These are phyloP conservation scores for Podaxis pistillaris DNA, from an alignment of 768 basidiomycete species.

Conservation along the genomic window DNA sequence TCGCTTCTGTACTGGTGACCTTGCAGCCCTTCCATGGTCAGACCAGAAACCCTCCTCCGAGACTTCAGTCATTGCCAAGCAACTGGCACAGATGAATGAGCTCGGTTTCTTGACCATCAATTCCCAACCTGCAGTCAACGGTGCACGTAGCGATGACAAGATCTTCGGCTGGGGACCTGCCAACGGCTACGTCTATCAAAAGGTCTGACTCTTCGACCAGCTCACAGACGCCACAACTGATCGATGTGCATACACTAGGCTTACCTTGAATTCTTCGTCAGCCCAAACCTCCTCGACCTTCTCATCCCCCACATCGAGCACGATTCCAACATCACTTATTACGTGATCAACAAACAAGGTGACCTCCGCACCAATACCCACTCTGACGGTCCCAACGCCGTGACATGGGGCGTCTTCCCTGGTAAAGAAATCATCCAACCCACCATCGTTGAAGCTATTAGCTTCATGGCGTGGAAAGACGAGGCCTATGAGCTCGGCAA, in stretches of 20 bases:
- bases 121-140: slow-evolving; percentile 94
- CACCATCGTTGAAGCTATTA: slow-evolving; percentile 94
- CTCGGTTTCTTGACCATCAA: slow-evolving; percentile 96
- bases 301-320: slow-evolving; percentile 82
- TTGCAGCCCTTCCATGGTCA: slow-evolving; percentile 90
- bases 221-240: neutral
- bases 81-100: slow-evolving; percentile 83
- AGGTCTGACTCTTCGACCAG: slow-evolving; percentile 43
- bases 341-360: slow-evolving; percentile 94
- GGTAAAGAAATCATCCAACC: slow-evolving; percentile 96
- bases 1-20: slow-evolving; percentile 73
- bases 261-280: slow-evolving; percentile 94
- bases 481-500: slow-evolving; percentile 91
- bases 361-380: slow-evolving; percentile 94
- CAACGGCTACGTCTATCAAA: slow-evolving; percentile 95
- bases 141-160: slow-evolving; percentile 79
- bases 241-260: slow-evolving; percentile 49
- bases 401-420: slow-evolving; percentile 98
- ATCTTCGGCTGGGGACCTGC: slow-evolving; percentile 92
- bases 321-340: slow-evolving; percentile 90
- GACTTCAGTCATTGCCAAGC: slow-evolving; percentile 74
- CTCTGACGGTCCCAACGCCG: slow-evolving; percentile 95
- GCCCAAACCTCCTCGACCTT: slow-evolving; percentile 65
- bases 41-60: slow-evolving; percentile 85
- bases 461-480: slow-evolving; percentile 99